These are phyloP conservation scores for Suillus subluteus DNA, from an alignment of 768 basidiomycete species.

Conservation along the genomic window DNA sequence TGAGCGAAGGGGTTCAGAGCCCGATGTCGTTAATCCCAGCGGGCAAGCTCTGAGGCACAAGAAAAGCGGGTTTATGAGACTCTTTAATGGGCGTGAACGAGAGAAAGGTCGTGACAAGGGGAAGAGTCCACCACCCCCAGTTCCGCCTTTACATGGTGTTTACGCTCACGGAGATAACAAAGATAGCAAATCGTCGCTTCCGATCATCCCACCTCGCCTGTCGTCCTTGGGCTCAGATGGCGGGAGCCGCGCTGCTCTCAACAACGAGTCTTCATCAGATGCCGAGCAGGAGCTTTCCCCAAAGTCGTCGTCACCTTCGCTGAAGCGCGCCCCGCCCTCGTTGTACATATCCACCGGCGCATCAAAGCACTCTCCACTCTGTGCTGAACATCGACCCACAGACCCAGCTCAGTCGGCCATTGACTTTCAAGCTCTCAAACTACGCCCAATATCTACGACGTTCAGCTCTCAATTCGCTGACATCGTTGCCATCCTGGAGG, in stretches of 20 bases:
- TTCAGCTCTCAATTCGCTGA: conserved; percentile 73
- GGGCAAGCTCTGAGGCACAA: conserved; percentile 67
- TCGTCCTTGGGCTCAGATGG: conserved; percentile 36
- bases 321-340: conserved; percentile 33
- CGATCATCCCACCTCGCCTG: conserved; percentile 46
- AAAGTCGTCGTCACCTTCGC: conserved; percentile 10
- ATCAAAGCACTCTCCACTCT: conserved; percentile 21
- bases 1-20: conserved; percentile 50
- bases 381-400: conserved; percentile 7
- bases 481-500: conserved; percentile 34
- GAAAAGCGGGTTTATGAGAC: conserved; percentile 81
- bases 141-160: conserved; percentile 52
- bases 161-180: conserved; percentile 35
- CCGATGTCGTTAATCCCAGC: conserved; percentile 20
- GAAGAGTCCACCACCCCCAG: conserved; percentile 52
- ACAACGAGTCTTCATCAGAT: conserved; percentile 11
- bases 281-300: conserved; percentile 18
- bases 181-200: conserved; percentile 28
- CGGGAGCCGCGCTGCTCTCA: conserved; percentile 21
- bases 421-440: conserved; percentile 66
- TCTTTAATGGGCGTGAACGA: conserved; percentile 63
- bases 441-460: conserved; percentile 76
- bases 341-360: conserved; percentile 33
- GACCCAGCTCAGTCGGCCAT: conserved; percentile 35
- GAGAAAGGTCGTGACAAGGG: conserved; percentile 36